phyloP scores from a whole-genome alignment of 331 rosid species.

The Dryas integrifolia region DNA sequence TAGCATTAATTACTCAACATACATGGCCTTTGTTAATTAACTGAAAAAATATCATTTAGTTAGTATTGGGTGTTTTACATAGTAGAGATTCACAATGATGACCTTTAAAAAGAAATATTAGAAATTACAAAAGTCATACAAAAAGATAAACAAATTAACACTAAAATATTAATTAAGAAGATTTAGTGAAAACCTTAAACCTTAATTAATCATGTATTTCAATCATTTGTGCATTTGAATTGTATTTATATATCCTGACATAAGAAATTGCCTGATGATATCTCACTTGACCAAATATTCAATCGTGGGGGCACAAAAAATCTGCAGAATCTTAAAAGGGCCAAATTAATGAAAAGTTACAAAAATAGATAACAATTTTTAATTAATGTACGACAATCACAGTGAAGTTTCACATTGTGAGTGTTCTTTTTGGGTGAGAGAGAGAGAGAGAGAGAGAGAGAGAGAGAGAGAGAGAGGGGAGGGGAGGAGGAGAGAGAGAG shows the following conservation, averaged over 20 bases:
- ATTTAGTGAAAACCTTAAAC: constrained; percentile 36
- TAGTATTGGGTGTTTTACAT: neutral
- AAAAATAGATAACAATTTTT: constrained; percentile 26
- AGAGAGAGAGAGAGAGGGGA: too few species aligned
- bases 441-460: neutral
- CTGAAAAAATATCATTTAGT: too few species aligned
- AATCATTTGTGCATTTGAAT: constrained; percentile 39
- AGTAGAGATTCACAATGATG: constrained; percentile 8
- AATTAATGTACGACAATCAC: constrained; percentile 21
- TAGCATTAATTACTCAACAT: too few species aligned
- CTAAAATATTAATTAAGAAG: constrained; percentile 25
- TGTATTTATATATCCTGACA: constrained; percentile 6
- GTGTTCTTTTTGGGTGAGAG: neutral
- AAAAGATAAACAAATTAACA: constrained; percentile 19
- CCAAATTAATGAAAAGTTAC: constrained; percentile 35
- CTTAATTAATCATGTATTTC: constrained; percentile 26
- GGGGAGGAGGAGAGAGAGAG: neutral
- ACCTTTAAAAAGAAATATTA: neutral
- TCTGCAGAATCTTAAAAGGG: constrained; percentile 60
- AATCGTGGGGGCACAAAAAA: constrained; percentile 59
- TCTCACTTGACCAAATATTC: constrained; percentile 42
- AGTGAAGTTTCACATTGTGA: constrained; percentile 4
- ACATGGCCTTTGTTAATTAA: too few species aligned
- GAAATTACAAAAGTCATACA: constrained; percentile 24
- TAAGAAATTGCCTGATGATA: constrained; percentile 27